These are phyloP conservation scores for Perilla frutescens DNA, from an alignment of 257 asterid species.

Conservation along the genomic window DNA sequence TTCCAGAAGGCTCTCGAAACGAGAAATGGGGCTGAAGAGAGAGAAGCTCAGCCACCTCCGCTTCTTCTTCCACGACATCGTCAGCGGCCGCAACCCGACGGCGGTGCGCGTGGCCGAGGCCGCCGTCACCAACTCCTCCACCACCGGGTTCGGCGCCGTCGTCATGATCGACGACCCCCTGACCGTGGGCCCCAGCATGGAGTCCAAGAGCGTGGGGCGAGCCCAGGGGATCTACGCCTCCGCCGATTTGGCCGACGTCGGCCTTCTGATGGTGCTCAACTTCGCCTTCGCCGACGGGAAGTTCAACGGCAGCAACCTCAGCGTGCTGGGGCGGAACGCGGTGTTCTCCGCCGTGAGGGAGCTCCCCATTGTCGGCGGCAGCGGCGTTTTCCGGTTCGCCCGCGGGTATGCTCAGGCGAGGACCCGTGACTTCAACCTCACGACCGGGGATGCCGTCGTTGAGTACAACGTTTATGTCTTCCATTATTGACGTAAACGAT, in stretches of 20 bases:
- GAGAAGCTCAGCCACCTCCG: constrained; percentile 53
- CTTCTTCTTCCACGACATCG: constrained; percentile 60
- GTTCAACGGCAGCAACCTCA: constrained; percentile 53
- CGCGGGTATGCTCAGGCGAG: constrained; percentile 48
- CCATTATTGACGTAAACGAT: constrained; percentile 41
- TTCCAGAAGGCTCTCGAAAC: constrained; percentile 27
- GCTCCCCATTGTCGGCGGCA: constrained; percentile 57
- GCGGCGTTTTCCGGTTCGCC: constrained; percentile 55
- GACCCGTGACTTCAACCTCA: constrained; percentile 28
- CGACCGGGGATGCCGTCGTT: constrained; percentile 48
- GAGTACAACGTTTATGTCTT: constrained; percentile 53
- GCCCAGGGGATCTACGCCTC: constrained; percentile 53
- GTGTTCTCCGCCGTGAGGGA: constrained; percentile 49
- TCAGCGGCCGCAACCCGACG: constrained; percentile 47
- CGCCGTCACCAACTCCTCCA: constrained; percentile 44
- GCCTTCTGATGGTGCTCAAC: constrained; percentile 48
- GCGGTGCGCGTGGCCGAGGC: constrained; percentile 41
- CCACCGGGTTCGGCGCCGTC: constrained; percentile 47
- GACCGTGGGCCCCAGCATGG: constrained; percentile 39
- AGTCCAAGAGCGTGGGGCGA: constrained; percentile 46
- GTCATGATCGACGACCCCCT: constrained; percentile 52
- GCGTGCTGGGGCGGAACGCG: constrained; percentile 51
- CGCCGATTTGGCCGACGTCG: constrained; percentile 40
- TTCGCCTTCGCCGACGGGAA: constrained; percentile 47
- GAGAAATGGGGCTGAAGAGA: constrained; percentile 36